These are phyloP conservation scores for Novymonas esmeraldas DNA, from an alignment of 208 protist species.

Conservation along the genomic window DNA sequence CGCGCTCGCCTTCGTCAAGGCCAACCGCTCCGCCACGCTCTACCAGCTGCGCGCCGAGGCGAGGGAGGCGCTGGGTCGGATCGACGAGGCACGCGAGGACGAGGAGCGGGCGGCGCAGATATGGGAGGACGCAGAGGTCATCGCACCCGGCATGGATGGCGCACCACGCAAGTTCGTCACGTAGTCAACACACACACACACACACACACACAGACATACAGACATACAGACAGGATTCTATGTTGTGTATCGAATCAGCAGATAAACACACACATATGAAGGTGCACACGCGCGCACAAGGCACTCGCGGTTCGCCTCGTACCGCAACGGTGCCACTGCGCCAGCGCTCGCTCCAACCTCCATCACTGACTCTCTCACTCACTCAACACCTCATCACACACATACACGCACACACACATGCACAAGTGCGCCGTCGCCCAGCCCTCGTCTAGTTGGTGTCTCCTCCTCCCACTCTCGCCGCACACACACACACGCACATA, in stretches of 20 bases:
- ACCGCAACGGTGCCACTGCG: no score
- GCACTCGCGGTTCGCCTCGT: no score
- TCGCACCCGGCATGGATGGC: slow-evolving; percentile 75
- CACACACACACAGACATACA: not conserved
- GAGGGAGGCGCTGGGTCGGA: slow-evolving; percentile 75
- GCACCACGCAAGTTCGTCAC: slow-evolving; percentile 83
- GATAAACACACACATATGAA: no score
- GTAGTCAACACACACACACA: slow-evolving; percentile 29
- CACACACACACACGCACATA: not conserved
- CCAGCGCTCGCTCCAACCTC: not conserved
- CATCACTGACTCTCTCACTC: not conserved
- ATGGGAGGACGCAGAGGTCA: slow-evolving; percentile 88
- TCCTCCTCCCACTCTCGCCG: no score
- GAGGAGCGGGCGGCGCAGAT: slow-evolving; percentile 86
- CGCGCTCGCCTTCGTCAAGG: slow-evolving; percentile 78
- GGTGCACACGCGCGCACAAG: no score
- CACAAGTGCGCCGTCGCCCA: no score
- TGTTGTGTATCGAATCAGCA: no score
- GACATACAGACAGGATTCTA: not conserved
- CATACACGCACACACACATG: not conserved
- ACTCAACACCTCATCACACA: not conserved
- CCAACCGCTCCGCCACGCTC: slow-evolving; percentile 72
- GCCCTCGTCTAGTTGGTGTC: no score
- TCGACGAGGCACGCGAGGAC: slow-evolving; percentile 83
- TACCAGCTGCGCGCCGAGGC: slow-evolving; percentile 90